phyloP scores from a whole-genome alignment of 805 yeast genomes.

The Isabelozyma pseudorhagii region DNA sequence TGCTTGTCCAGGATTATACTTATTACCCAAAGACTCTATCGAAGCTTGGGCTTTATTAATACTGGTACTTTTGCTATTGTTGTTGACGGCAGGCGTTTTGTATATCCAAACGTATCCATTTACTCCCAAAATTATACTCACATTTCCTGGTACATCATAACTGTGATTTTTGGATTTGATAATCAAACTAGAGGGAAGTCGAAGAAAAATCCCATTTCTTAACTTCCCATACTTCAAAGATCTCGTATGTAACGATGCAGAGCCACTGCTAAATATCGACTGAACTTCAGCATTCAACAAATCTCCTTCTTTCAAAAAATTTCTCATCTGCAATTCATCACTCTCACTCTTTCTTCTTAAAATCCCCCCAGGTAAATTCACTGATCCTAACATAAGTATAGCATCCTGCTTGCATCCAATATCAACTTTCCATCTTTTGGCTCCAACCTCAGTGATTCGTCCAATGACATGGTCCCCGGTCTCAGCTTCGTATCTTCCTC shows the following conservation, averaged over 20 bases:
- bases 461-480: conserved; percentile 97
- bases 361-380: conserved; percentile 96
- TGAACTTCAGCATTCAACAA: conserved; percentile 95
- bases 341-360: conserved; percentile 89
- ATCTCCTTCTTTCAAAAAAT: conserved; percentile 92
- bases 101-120: conserved; percentile 94
- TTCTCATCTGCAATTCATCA: conserved; percentile 96
- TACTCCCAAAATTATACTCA: conserved; percentile 86
- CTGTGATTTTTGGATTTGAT: conserved; percentile 86
- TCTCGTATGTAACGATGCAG: conserved; percentile 92
- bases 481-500: conserved; percentile 88
- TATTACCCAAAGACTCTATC: conserved; percentile 25
- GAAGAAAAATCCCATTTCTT: conserved; percentile 81
- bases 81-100: conserved; percentile 45
- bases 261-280: conserved; percentile 81
- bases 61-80: conserved; percentile 12
- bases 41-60: conserved; percentile 39
- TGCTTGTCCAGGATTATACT: conserved; percentile 55
- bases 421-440: conserved; percentile 94
- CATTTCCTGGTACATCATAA: conserved; percentile 89
- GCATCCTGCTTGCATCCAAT: conserved; percentile 96
- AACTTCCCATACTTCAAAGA: conserved; percentile 93
- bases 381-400: conserved; percentile 87
- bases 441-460: conserved; percentile 89
- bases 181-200: conserved; percentile 79